A percentile compares a stretch with the other conserved stretches of the same genome.
Evolutionary conservation across 257 asterid genomes (phyloP).

Genomic region (Marsdenia floribunda): DNA sequence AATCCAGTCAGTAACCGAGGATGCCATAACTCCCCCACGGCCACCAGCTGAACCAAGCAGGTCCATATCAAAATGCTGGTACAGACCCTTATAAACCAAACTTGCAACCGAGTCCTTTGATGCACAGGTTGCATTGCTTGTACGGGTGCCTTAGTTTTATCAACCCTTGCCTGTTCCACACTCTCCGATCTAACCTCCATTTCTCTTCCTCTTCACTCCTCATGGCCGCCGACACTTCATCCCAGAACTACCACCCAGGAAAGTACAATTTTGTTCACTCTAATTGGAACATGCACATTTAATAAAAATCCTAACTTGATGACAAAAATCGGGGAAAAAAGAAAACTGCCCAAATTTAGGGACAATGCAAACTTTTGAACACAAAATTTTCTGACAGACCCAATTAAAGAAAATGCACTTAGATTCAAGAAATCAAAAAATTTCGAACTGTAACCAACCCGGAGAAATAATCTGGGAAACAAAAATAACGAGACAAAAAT

Average conservation of each 20-base stretch:
- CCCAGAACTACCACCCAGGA: slow-evolving; percentile 23
- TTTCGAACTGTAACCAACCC: not conserved
- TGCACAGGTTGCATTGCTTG: slow-evolving; percentile 46
- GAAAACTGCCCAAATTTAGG: not conserved
- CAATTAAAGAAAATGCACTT: not conserved
- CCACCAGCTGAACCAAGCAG: slow-evolving; percentile 79
- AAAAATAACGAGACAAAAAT: not conserved
- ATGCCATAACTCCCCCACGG: slow-evolving; percentile 77
- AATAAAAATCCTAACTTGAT: slow-evolving; percentile 12
- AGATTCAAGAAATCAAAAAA: not conserved
- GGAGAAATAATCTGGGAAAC: not conserved
- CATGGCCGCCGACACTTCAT: slow-evolving; percentile 49
- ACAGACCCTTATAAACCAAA: slow-evolving; percentile 89
- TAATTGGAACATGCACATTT: slow-evolving; percentile 12
- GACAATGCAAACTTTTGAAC: slow-evolving; percentile 1
- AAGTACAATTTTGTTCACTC: slow-evolving; percentile 10
- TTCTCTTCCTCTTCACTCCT: slow-evolving; percentile 23
- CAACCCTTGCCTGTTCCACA: slow-evolving; percentile 36
- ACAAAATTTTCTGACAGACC: not conserved
- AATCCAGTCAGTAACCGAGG: slow-evolving; percentile 45
- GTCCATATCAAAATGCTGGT: slow-evolving; percentile 89
- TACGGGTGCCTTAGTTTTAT: slow-evolving; percentile 48
- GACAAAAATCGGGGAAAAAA: not conserved
- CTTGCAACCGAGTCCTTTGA: slow-evolving; percentile 68
- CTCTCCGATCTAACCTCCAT: slow-evolving; percentile 48